Conservation (phyloP, 148 eudicot genomes). For the Arctostaphylos glauca region DNA sequence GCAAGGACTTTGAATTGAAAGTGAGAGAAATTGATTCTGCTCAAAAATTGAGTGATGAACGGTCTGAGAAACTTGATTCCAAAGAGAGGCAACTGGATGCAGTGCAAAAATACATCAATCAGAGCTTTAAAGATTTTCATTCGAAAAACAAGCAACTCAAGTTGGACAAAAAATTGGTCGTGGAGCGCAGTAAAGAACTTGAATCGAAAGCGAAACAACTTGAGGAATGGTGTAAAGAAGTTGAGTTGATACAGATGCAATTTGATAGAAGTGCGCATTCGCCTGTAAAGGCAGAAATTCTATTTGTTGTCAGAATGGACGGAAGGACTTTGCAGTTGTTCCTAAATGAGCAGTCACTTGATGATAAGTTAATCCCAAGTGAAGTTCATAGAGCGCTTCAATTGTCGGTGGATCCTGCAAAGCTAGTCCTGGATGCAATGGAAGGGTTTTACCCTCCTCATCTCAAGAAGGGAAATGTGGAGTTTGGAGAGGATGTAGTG, state of each 20-base stretch:
- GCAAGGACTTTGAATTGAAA: constrained; percentile 27
- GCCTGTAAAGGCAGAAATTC: constrained; percentile 29
- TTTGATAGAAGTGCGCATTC: not conserved
- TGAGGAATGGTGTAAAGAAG: constrained; percentile 15
- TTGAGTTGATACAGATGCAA: constrained; percentile 21
- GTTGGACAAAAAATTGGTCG: not conserved
- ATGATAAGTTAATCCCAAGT: constrained; percentile 34
- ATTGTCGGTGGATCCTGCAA: constrained; percentile 45
- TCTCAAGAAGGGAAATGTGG: constrained; percentile 28
- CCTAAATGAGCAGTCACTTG: constrained; percentile 35
- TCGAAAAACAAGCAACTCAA: constrained; percentile 18
- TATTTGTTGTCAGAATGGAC: constrained; percentile 41
- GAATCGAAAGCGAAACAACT: constrained; percentile 26
- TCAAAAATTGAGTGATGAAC: not conserved
- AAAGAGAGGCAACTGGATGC: constrained; percentile 27
- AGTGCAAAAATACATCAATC: constrained; percentile 13
- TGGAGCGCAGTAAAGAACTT: constrained; percentile 8
- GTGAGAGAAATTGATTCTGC: constrained; percentile 24
- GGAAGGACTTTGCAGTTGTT: constrained; percentile 43
- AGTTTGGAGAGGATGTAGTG: constrained; percentile 28
- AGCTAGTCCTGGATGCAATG: constrained; percentile 62
- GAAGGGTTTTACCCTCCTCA: constrained; percentile 52
- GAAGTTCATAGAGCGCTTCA: constrained; percentile 43
- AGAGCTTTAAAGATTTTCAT: constrained; percentile 13
- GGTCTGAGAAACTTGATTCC: constrained; percentile 23